Evolutionary conservation across 2,329 filamentous ascomycete genomes (phyloP), one percentile per base, ranked within the genome.

Genomic region (Phialocephala subalpina): DNA sequence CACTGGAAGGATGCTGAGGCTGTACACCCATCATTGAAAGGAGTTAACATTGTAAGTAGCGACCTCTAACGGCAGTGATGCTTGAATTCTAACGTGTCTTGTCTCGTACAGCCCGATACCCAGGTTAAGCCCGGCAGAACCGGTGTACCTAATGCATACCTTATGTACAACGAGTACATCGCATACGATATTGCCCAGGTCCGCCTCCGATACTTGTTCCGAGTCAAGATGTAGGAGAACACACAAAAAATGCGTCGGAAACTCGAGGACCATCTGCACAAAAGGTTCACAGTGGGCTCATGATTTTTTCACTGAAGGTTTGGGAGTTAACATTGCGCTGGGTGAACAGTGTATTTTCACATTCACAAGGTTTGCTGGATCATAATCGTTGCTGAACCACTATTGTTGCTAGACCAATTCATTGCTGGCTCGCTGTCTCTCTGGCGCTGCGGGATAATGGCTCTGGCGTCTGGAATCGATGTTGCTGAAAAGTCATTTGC

Each of bases 111-210:
- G 84, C 87, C 87, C 52, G 85, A 90, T 71, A 77, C 79, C 0
- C 76, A 74, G 1, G 75, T 79, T 1, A 74, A 69, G 8, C 85
- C 87, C 0, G 83, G 83, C 0, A 62, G 77, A 0, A 90, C 86
- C 0, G 78, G 81, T 0, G 75, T 86, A 0, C 36, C 69, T 0
- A 73, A 77, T 12, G 82, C 86, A 0, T 78, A 76, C 33, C 80
- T 93, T 25, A 76, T 79, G 58, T 93, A 93, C 79, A 93, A 93
- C 74, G 91, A 93, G 79, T 93, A 89, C 76, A 92, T 93, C 67
- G 84, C 83, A 60, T 93, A 93, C 73, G 85, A 93, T 69, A 80
- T 91, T 2, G 82, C 88, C 0, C 91, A 93, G 76, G 84, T 93
- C 38, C 87, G 88, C 52, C 81, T 93, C 5, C 85, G 90, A 5